Conservation (phyloP, 768 basidiomycete species). For the Chalciporus sphaerocephalus region DNA sequence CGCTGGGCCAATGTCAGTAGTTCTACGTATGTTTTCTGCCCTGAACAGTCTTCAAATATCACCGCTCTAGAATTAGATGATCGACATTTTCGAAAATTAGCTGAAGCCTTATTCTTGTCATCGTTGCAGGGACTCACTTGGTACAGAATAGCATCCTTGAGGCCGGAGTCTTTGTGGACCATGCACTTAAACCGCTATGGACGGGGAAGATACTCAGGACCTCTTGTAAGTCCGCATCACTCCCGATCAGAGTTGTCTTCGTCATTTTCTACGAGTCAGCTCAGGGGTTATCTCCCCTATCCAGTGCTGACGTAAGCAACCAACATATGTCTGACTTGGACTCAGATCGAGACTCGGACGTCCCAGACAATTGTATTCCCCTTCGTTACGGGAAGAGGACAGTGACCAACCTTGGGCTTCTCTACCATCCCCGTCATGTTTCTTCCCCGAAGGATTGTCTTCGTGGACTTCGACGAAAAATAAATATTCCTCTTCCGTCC, state of each 20-base stretch:
- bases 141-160: too few relatives aligned
- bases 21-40: background rate
- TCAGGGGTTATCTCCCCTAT: constrained; percentile 3
- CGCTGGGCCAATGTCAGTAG: background rate
- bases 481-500: background rate
- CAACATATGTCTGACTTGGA: background rate
- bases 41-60: constrained; percentile 1
- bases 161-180: too few relatives aligned
- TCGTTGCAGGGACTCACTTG: too few relatives aligned
- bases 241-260: too few relatives aligned
- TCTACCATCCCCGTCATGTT: background rate
- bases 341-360: background rate
- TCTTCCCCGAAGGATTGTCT: background rate
- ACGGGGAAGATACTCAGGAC: too few relatives aligned
- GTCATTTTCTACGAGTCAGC: background rate
- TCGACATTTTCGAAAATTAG: background rate
- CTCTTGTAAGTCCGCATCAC: too few relatives aligned
- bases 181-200: too few relatives aligned
- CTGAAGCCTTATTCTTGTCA: background rate
- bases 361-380: background rate
- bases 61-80: background rate
- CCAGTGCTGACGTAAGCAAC: constrained; percentile 5
- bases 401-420: background rate
- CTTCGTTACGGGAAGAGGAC: background rate
- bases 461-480: background rate